These are phyloP conservation scores for Mallotus japonicus DNA, from an alignment of 441 rosid genomes.

Conservation along the genomic window DNA sequence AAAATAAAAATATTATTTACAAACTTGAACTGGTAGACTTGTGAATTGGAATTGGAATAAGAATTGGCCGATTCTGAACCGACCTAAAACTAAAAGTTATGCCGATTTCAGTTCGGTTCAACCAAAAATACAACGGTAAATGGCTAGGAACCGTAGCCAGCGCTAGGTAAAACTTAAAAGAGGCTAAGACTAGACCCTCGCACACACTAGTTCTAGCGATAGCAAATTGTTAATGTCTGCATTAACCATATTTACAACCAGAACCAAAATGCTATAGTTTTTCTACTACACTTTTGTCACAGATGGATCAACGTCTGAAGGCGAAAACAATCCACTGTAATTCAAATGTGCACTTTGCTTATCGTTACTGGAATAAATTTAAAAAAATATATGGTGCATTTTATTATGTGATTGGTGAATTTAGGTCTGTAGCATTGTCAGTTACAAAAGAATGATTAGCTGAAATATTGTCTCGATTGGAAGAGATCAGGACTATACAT, in stretches of 20 bases:
- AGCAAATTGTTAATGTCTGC: background rate
- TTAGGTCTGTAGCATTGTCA: conserved; percentile 24
- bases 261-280: background rate
- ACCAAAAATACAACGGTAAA: no score
- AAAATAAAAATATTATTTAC: no score
- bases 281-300: background rate
- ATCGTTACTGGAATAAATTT: background rate
- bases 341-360: background rate
- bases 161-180: no score
- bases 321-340: background rate
- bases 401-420: background rate
- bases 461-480: conserved; percentile 27
- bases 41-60: no score
- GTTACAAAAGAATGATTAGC: conserved; percentile 38
- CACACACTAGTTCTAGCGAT: no score
- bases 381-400: background rate
- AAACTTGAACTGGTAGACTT: no score
- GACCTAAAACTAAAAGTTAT: no score
- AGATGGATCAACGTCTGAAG: background rate
- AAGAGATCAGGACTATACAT: conserved; percentile 27
- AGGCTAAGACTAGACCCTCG: no score
- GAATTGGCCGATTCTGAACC: no score
- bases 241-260: background rate
- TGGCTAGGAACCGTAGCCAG: no score
- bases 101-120: no score